These are phyloP conservation scores for Bryoerythrophyllum caledonicum DNA, from an alignment of 225 moss, liverwort and hornwort genomes.

Conservation along the genomic window DNA sequence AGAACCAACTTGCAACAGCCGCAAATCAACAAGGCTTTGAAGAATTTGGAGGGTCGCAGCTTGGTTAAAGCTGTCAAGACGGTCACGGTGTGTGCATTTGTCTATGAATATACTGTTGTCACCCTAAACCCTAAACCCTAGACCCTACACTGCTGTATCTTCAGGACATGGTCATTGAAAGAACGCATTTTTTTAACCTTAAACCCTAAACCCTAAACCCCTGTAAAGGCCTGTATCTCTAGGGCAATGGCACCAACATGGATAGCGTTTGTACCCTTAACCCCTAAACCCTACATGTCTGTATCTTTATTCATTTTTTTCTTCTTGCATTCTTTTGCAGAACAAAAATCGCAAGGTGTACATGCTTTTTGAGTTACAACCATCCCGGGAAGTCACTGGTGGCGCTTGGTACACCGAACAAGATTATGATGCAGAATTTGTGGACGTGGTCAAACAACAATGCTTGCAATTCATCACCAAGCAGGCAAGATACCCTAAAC, in stretches of 20 bases:
- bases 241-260: too few relatives aligned
- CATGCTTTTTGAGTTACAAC: constrained; percentile 93
- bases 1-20: constrained; percentile 89
- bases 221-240: too few relatives aligned
- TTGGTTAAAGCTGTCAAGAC: constrained; percentile 94
- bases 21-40: constrained; percentile 92
- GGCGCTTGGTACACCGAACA: constrained; percentile 97
- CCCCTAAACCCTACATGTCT: too few relatives aligned
- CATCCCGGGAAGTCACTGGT: constrained; percentile 93
- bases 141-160: too few relatives aligned
- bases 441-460: constrained; percentile 91
- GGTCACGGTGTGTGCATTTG: constrained; percentile 57
- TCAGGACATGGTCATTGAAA: too few relatives aligned
- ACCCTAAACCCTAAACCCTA: too few relatives aligned
- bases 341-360: constrained; percentile 95
- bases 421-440: constrained; percentile 96
- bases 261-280: too few relatives aligned
- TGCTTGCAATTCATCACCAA: constrained; percentile 84
- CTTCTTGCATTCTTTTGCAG: constrained; percentile 37
- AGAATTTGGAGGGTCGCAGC: constrained; percentile 80
- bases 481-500: constrained; percentile 51
- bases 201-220: too few relatives aligned
- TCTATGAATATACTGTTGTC: too few relatives aligned
- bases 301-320: too few relatives aligned
- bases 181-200: too few relatives aligned